phyloP scores from a whole-genome alignment of 169 alveolate species.

The Theileria annulata region DNA sequence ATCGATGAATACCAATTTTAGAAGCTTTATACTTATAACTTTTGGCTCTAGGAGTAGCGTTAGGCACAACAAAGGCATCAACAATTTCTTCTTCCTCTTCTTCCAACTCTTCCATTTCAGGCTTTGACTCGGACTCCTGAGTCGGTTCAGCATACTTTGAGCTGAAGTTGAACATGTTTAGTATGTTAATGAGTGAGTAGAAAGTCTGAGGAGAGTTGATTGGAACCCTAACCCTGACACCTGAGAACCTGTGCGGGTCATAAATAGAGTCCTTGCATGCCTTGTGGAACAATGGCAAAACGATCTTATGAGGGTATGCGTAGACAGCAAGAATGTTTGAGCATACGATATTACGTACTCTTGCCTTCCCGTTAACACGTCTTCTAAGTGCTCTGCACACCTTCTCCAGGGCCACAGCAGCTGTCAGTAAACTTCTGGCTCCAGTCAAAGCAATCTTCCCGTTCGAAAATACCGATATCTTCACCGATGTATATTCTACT shows the following conservation, averaged over 20 bases:
- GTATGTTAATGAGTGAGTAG: constrained; percentile 16
- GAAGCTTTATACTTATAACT: not conserved
- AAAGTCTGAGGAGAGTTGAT: constrained; percentile 6
- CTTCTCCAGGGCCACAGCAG: constrained; percentile 74
- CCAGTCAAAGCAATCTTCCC: constrained; percentile 78
- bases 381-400: constrained; percentile 68
- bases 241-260: constrained; percentile 65
- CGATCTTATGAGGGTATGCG: constrained; percentile 61
- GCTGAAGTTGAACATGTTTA: not conserved
- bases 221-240: constrained; percentile 50
- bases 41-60: not conserved
- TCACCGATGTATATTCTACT: constrained; percentile 59
- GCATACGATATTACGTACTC: constrained; percentile 43
- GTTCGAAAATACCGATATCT: constrained; percentile 75
- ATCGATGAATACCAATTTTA: constrained; percentile 26
- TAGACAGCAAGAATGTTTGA: constrained; percentile 76
- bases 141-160: not conserved
- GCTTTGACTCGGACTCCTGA: not conserved
- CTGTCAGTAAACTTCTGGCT: constrained; percentile 67
- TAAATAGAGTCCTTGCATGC: constrained; percentile 50
- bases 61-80: constrained; percentile 4
- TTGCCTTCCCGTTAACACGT: constrained; percentile 62
- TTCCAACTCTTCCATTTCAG: constrained; percentile 10
- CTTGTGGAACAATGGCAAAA: constrained; percentile 68
- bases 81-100: constrained; percentile 19